Evolutionary conservation across 192 early-diverging fungal genomes (phyloP), one percentile per base, ranked within the genome.

Genomic region (Anaeromyces robustus): DNA sequence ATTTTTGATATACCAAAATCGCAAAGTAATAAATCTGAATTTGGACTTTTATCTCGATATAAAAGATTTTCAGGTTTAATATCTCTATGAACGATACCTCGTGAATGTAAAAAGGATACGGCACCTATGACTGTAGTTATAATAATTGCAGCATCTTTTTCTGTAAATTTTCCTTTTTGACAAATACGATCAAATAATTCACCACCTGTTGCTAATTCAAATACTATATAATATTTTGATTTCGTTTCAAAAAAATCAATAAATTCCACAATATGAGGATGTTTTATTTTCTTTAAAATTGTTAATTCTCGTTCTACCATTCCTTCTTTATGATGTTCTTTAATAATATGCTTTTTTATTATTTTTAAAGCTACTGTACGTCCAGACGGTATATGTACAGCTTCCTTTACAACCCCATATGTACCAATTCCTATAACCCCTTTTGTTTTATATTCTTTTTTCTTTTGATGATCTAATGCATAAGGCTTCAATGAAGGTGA

Each of bases 141-240:
- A 6, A 79, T 77, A 30, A 81, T 79, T 16, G 80, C 80, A 19
- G 94, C 88, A 43, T 97, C 94, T 31, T 84, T 80, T 86, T 98
- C 97, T 31, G 88, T 86, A 79, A 95, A 90, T 43, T 86, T 89
- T 78, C 92, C 90, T 30, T 92, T 90, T 31, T 90, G 91, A 29
- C 94, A 92, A 79, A 98, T 96, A 37, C 93, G 92, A 80, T 97
- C 96, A 86, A 98, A 98, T 22, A 98, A 86, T 79, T 81, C 80
- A 6, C 80, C 80, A 17, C 80, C 80, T 12, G 29, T 81, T 26
- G 34, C 31, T 5, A 81, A 11, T 34, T 81, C 80, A 39, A 77
- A 81, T n/a, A 80, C 80, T 18, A 81, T 77, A 79, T 81, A 81
- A 77, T 81, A 81, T 34, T 81, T 81, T 18, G 30, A 30, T 37